phyloP scores from a whole-genome alignment of 768 basidiomycete genomes.

The Tulasnella sp. region DNA sequence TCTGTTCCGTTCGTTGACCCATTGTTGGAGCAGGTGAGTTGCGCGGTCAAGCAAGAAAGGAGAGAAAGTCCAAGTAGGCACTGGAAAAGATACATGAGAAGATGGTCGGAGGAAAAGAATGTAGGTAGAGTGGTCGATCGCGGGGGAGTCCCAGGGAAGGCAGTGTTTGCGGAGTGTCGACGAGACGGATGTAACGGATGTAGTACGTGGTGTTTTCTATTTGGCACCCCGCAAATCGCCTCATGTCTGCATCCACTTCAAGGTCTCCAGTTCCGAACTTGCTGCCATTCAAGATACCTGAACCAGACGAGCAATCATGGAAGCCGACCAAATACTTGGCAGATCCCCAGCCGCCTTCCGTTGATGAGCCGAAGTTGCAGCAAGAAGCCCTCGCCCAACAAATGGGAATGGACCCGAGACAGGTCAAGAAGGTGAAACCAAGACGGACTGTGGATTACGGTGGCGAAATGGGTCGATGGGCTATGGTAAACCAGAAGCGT shows the following conservation, averaged over 20 bases:
- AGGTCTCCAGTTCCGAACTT: not conserved
- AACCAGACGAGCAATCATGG: conserved; percentile 37
- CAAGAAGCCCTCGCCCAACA: conserved; percentile 66
- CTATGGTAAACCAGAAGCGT: conserved; percentile 44
- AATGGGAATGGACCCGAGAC: conserved; percentile 59
- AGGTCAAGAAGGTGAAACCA: conserved; percentile 84
- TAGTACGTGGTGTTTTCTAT: no score
- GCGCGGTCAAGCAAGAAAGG: not conserved
- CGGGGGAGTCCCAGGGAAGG: not conserved
- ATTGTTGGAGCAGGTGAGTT: conserved; percentile 52
- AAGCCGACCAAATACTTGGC: conserved; percentile 56
- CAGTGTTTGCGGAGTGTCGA: no score
- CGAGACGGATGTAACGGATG: no score
- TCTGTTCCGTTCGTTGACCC: conserved; percentile 43
- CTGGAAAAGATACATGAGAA: not conserved
- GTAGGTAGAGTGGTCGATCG: not conserved
- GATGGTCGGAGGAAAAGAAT: not conserved
- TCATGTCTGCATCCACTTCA: not conserved
- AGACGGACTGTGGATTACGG: conserved; percentile 92
- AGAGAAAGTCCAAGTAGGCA: not conserved
- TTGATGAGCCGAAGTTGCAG: conserved; percentile 65
- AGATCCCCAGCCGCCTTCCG: conserved; percentile 54
- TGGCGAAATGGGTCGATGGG: conserved; percentile 79
- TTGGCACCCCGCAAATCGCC: not conserved
- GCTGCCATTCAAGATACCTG: not conserved